A percentile compares a stretch with the other conserved stretches of the same genome.
These are phyloP conservation scores for Tolypocladium amazonense DNA, from an alignment of 2,329 filamentous ascomycete species.

Conservation along the genomic window DNA sequence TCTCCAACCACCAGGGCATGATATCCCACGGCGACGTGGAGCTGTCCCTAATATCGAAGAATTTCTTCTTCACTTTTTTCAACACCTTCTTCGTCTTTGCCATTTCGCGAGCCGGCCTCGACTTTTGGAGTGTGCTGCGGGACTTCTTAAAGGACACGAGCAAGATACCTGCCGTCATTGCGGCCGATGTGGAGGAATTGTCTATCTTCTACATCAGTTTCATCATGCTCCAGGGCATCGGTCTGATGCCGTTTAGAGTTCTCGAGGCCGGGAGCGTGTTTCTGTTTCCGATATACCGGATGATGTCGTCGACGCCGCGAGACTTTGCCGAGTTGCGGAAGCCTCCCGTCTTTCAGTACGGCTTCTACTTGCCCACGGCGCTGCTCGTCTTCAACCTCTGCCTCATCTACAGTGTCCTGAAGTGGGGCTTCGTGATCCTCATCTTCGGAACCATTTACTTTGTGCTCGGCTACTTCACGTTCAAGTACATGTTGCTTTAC, in stretches of 20 bases:
- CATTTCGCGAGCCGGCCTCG: slow-evolving; percentile 70
- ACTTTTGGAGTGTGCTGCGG: slow-evolving; percentile 61
- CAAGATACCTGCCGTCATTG: slow-evolving; percentile 65
- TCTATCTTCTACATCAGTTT: slow-evolving; percentile 87
- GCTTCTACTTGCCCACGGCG: slow-evolving; percentile 88
- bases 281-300: slow-evolving; percentile 69
- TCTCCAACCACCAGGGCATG: slow-evolving; percentile 87
- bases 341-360: slow-evolving; percentile 86
- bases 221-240: slow-evolving; percentile 88
- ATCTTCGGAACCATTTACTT: slow-evolving; percentile 79
- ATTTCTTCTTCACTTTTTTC: slow-evolving; percentile 99
- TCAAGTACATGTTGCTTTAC: slow-evolving; percentile 96
- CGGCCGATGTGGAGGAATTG: slow-evolving; percentile 61
- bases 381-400: slow-evolving; percentile 92
- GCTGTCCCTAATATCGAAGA: slow-evolving; percentile 91
- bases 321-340: slow-evolving; percentile 75
- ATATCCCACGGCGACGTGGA: slow-evolving; percentile 92
- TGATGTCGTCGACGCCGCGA: slow-evolving; percentile 76
- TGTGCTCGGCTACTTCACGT: slow-evolving; percentile 71
- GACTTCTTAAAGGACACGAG: slow-evolving; percentile 71
- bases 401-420: slow-evolving; percentile 83
- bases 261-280: slow-evolving; percentile 80
- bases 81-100: slow-evolving; percentile 97
- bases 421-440: slow-evolving; percentile 69
- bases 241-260: slow-evolving; percentile 83